phyloP scores from a whole-genome alignment of 169 alveolate genomes.

The Plasmodium knowlesi region DNA sequence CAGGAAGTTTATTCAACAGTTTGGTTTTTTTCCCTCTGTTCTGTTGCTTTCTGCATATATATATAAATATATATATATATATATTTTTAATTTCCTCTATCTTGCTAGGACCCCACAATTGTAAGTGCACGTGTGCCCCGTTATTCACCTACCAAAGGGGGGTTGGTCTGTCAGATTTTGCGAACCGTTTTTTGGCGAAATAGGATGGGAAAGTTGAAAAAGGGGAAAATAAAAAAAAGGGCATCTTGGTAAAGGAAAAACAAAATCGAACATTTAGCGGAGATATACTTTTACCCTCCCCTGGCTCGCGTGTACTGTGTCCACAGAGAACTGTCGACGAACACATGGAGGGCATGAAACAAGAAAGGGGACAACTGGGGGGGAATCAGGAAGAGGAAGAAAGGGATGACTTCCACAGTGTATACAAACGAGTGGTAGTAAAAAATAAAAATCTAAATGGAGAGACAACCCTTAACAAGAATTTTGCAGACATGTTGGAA shows the following conservation, averaged over 20 bases:
- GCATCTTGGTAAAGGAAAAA: neutral
- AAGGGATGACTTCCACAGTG: constrained; percentile 17
- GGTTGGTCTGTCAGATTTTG: neutral
- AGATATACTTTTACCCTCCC: neutral
- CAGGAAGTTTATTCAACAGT: neutral
- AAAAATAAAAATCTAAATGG: neutral
- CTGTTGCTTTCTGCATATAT: neutral
- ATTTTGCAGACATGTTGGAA: constrained; percentile 16
- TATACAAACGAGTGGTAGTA: constrained; percentile 8
- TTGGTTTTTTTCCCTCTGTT: neutral
- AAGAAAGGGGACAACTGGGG: neutral
- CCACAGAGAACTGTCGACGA: no score
- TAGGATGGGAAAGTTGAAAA: neutral
- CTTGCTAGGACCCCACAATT: neutral
- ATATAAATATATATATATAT: no score
- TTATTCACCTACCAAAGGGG: neutral
- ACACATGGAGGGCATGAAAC: neutral
- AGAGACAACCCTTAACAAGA: neutral
- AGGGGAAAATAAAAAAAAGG: neutral
- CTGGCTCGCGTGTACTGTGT: neutral
- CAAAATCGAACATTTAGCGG: neutral
- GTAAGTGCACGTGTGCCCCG: neutral
- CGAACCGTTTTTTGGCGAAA: neutral
- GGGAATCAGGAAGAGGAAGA: neutral
- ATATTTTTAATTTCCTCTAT: neutral